These are phyloP conservation scores for Logfia minima DNA, from an alignment of 129 eudicot species.

Conservation along the genomic window DNA sequence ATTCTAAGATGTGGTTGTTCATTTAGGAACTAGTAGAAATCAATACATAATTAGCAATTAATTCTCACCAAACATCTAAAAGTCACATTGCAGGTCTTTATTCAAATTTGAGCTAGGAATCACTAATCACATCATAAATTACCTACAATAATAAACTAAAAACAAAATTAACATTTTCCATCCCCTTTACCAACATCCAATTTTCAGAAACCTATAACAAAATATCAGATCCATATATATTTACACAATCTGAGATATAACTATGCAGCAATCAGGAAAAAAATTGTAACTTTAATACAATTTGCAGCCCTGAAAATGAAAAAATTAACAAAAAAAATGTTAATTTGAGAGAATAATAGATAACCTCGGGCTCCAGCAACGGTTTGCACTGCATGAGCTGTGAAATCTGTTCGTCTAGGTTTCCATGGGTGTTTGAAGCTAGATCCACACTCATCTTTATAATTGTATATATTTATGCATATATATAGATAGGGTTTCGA, in stretches of 20 bases:
- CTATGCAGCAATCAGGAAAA: not conserved
- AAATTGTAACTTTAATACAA: not conserved
- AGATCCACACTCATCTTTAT: constrained; percentile 73
- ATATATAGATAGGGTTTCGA: constrained; percentile 27
- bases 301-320: not conserved
- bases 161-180: not conserved
- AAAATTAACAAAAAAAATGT: not conserved
- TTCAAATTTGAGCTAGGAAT: not conserved
- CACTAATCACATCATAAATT: not conserved
- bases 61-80: not conserved
- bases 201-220: constrained; percentile 10
- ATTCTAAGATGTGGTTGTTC: not conserved
- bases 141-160: not conserved
- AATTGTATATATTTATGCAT: constrained; percentile 11
- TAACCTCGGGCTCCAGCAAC: constrained; percentile 69
- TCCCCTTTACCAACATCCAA: not conserved
- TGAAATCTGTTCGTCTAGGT: constrained; percentile 78
- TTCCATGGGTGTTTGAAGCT: constrained; percentile 59
- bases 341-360: not conserved
- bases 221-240: constrained; percentile 27
- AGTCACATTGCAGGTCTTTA: not conserved
- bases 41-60: not conserved
- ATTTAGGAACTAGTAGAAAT: not conserved
- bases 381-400: constrained; percentile 98
- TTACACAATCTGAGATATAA: not conserved